Base-by-base conservation (phyloP, 352 stramenopile species). In the Phytophthora sp. region DNA sequence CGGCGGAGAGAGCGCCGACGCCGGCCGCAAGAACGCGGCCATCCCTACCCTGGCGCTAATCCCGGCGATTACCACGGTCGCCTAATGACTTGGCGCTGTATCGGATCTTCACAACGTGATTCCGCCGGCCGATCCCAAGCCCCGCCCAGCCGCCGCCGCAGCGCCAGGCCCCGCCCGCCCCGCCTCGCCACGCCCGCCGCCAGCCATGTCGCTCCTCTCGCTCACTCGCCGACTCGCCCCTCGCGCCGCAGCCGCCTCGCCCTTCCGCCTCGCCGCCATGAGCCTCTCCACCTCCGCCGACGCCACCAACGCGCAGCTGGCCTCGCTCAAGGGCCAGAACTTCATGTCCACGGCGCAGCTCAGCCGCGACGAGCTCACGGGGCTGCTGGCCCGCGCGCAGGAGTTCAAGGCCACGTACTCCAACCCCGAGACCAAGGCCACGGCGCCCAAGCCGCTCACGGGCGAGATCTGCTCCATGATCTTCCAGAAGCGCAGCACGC, bases 401-500 rank as follows among this genome's bases (percentile, higher is more conserved):
- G 77, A 87, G 46, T 87, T 87, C 69, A 94, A 94, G 65, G 51
- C 58, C 24, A 66, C 75, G 39, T 92, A 94, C 71, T 84, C 73
- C 24, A 43, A 92, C 58, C 61, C 74, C 5, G 54, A 34, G 21
- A 89, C 71, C 23, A 89, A 91, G 48, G 66, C 69, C 15, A 74
- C 69, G 10, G 71, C 82, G 24, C 80, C 85, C 23, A 91, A 82
- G 67, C 84, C 84, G 9, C 70, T 93, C 5, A 70, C 70, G 18
- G 74, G 76, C 15, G 89, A 96, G 46, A 89, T 89, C 45, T 90
- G 96, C 73, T 92, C 90, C 26, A 97, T 97, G 88, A 97, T 98
- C 66, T 98, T 98, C 73, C 91, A 98, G 58, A 98, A 98, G 73
- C 85, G 92, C 42, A 96, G 82, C 44, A 98, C 93, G 12, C 91